Evolutionary conservation across 2,329 filamentous ascomycete species (phyloP).

Genomic region (Sclerotinia nivalis): DNA sequence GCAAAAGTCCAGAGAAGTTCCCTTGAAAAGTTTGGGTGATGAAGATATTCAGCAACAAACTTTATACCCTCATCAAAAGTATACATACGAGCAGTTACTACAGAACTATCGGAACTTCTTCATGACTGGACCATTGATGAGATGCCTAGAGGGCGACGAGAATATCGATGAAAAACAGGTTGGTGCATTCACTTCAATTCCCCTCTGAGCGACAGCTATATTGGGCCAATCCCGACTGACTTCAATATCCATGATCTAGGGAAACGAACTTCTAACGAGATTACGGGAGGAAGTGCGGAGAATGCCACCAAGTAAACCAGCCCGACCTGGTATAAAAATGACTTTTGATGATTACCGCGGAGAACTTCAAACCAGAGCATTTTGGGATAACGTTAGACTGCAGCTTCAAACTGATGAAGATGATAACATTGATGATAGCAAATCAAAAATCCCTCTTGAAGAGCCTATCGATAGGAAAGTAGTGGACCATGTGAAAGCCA

Average conservation of each 20-base stretch:
- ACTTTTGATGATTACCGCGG: conserved; percentile 19
- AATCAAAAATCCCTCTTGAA: not conserved
- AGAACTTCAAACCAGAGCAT: conserved; percentile 27
- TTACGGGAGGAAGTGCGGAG: conserved; percentile 28
- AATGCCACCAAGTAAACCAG: not conserved
- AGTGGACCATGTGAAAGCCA: not conserved
- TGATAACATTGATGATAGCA: not conserved
- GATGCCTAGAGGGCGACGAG: conserved; percentile 28
- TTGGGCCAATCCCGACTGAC: not conserved
- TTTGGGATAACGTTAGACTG: conserved; percentile 32
- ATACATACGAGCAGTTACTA: conserved; percentile 26
- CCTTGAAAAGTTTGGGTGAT: not conserved
- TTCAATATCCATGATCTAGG: not conserved
- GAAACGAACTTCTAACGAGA: conserved; percentile 19
- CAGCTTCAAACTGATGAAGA: conserved; percentile 24
- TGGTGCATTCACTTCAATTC: not conserved
- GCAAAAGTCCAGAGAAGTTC: not conserved
- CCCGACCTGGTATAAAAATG: conserved; percentile 1
- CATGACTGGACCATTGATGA: conserved; percentile 26
- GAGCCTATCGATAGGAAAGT: not conserved
- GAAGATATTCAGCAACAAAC: conserved; percentile 1
- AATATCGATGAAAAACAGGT: conserved; percentile 17
- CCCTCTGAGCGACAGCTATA: too few species aligned
- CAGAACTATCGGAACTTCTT: conserved; percentile 29
- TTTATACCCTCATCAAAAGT: not conserved